These are phyloP conservation scores for Arabidopsis thaliana DNA, from an alignment of 345 rosid species.

Conservation along the genomic window TAIR10.1 NC_003076.8:15884001-15884500, in stretches of 20 bases:
- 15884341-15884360: slow-evolving; percentile 90
- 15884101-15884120: background rate
- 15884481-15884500: slow-evolving; percentile 65
- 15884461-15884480: slow-evolving; percentile 88
- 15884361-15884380: slow-evolving; percentile 76
- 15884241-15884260: slow-evolving; percentile 71
- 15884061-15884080: slow-evolving; percentile 1
- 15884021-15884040: background rate
- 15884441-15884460: slow-evolving; percentile 73
- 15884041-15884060: background rate
- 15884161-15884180: background rate
- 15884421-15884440: slow-evolving; percentile 85
- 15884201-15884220: background rate
- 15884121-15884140: background rate
- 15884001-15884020: slow-evolving; percentile 7
- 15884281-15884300: slow-evolving; percentile 82
- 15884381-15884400: slow-evolving; percentile 62
- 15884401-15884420: slow-evolving; percentile 73
- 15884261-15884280: slow-evolving; percentile 72
- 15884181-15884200: background rate
- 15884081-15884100: slow-evolving; percentile 17
- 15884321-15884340: slow-evolving; percentile 70
- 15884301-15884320: slow-evolving; percentile 60
- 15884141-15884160: background rate
- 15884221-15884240: slow-evolving; percentile 35